Evolutionary conservation across 768 basidiomycete species (phyloP).

Genomic region (Lactarius hatsudake): DNA sequence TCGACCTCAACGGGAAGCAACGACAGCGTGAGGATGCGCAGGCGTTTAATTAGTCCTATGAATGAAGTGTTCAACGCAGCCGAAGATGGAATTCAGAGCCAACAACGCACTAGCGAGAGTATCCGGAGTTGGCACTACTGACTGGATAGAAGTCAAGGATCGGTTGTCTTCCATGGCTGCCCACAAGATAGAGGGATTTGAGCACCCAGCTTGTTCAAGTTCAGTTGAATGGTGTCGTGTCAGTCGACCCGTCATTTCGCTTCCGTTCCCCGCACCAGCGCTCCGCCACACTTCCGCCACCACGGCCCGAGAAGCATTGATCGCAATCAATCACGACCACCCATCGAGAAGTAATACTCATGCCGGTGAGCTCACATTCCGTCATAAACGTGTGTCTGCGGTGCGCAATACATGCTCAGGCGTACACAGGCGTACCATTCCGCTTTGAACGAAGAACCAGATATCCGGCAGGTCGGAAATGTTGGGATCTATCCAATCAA

Average conservation of each 20-base stretch:
- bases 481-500: conserved; percentile 86
- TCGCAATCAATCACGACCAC: neutral
- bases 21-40: conserved; percentile 69
- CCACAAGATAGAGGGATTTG: conserved; percentile 4
- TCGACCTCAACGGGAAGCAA: conserved; percentile 84
- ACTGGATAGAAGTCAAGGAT: conserved; percentile 45
- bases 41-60: conserved; percentile 75
- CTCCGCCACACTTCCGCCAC: too few species aligned
- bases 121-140: conserved; percentile 60
- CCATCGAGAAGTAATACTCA: conserved; percentile 5
- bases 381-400: conserved; percentile 1
- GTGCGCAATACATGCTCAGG: neutral
- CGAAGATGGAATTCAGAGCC: neutral
- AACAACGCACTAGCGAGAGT: conserved; percentile 66
- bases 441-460: conserved; percentile 79
- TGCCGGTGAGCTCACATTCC: conserved; percentile 30
- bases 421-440: conserved; percentile 88
- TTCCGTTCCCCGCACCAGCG: neutral
- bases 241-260: too few species aligned
- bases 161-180: conserved; percentile 39
- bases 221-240: neutral
- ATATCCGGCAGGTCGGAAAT: conserved; percentile 85
- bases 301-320: neutral
- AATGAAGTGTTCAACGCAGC: neutral
- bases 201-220: too few species aligned